A percentile compares a stretch with the other conserved stretches of the same genome.
phyloP scores from a whole-genome alignment of 2,329 filamentous ascomycete genomes.

The Colletotrichum incanum region DNA sequence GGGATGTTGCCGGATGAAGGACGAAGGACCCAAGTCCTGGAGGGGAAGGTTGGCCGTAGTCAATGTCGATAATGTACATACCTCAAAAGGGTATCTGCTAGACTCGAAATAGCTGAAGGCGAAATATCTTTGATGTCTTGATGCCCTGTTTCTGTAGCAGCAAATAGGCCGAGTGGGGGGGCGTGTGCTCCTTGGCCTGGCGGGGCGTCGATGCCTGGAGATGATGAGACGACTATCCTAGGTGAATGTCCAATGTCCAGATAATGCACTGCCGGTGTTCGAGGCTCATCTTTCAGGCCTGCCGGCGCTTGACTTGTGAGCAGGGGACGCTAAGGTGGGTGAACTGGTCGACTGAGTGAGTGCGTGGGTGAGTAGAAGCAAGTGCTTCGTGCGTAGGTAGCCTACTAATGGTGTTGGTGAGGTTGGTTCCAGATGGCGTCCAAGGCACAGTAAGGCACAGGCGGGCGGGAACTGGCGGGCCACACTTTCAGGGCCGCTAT shows the following conservation, averaged over 20 bases:
- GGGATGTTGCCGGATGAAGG: constrained; percentile 11
- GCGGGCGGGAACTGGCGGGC: constrained; percentile 17
- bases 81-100: constrained; percentile 25
- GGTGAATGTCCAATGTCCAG: neutral
- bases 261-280: constrained; percentile 17
- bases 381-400: too few species aligned
- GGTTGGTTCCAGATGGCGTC: constrained; percentile 17
- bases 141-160: neutral
- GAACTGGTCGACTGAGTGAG: neutral
- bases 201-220: constrained; percentile 26
- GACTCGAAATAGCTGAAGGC: neutral
- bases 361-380: neutral
- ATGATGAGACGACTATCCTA: neutral
- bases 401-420: neutral
- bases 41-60: neutral
- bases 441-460: constrained; percentile 11
- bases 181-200: neutral
- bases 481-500: constrained; percentile 20
- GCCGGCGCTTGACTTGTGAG: constrained; percentile 16
- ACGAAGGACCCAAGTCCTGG: neutral
- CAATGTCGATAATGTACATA: constrained; percentile 22
- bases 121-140: neutral
- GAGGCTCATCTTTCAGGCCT: constrained; percentile 31
- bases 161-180: neutral
- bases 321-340: neutral